phyloP scores from a whole-genome alignment of 2,329 filamentous ascomycete genomes.

The Xylariaceae sp. region DNA sequence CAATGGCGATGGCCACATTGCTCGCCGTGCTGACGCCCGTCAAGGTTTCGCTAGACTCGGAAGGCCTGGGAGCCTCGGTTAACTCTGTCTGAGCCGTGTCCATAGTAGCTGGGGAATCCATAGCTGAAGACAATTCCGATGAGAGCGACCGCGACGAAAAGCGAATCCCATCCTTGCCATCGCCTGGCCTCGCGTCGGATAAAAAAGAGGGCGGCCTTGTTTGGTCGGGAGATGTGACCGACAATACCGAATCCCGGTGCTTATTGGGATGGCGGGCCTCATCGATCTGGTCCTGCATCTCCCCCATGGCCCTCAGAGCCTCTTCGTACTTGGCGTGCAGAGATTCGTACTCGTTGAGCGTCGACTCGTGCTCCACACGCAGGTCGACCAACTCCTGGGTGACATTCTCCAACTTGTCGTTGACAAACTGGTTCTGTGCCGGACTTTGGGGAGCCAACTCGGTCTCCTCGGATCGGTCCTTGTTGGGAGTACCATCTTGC shows the following conservation, averaged over 20 bases:
- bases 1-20: constrained; percentile 45
- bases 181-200: constrained; percentile 65
- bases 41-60: constrained; percentile 30
- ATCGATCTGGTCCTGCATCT: constrained; percentile 78
- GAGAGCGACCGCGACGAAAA: constrained; percentile 88
- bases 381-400: constrained; percentile 88
- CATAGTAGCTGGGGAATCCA: constrained; percentile 62
- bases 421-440: constrained; percentile 76
- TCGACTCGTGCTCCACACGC: constrained; percentile 81
- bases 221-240: constrained; percentile 39
- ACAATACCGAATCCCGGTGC: constrained; percentile 49
- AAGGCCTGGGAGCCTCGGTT: constrained; percentile 44
- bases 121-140: constrained; percentile 84
- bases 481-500: constrained; percentile 2
- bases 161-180: constrained; percentile 56
- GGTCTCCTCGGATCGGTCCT: constrained; percentile 4
- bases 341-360: constrained; percentile 70
- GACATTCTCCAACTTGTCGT: constrained; percentile 85
- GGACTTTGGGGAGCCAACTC: constrained; percentile 49
- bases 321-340: constrained; percentile 88
- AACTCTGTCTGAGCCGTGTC: constrained; percentile 56
- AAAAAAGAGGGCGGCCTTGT: constrained; percentile 74
- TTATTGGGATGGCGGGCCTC: constrained; percentile 60
- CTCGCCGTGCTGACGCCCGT: constrained; percentile 26
- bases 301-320: constrained; percentile 70